Evolutionary conservation across 2,329 filamentous ascomycete species (phyloP).

Genomic region (Tolypocladium paradoxum): DNA sequence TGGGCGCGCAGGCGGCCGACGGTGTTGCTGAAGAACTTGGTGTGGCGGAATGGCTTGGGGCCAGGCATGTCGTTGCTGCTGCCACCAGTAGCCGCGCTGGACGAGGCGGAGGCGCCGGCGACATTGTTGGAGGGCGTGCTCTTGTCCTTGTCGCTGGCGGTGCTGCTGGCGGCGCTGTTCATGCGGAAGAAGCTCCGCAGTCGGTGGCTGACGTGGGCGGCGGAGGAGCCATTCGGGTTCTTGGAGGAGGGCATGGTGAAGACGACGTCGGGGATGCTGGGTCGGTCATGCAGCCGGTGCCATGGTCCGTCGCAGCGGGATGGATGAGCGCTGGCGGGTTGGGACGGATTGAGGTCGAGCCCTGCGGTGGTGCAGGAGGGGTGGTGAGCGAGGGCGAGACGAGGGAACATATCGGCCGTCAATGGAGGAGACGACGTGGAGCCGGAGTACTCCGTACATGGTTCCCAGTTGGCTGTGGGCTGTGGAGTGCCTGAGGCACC

Average conservation of each 20-base stretch:
- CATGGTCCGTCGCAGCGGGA: constrained; percentile 22
- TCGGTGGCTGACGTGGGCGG: constrained; percentile 55
- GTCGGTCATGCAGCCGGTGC: constrained; percentile 24
- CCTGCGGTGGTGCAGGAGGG: neutral
- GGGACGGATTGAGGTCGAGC: neutral
- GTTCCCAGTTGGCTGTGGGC: neutral
- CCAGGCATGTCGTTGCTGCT: constrained; percentile 6
- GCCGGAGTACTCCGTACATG: neutral
- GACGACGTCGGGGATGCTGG: constrained; percentile 1
- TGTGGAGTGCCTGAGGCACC: neutral
- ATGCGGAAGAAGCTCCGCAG: constrained; percentile 64
- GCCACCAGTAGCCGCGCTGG: neutral
- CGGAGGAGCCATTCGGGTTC: constrained; percentile 33
- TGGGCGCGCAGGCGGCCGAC: constrained; percentile 81
- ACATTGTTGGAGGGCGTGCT: constrained; percentile 45
- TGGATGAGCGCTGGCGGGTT: neutral
- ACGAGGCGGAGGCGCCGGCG: constrained; percentile 1
- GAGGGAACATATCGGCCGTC: neutral
- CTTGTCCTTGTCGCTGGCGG: constrained; percentile 37
- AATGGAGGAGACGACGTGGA: constrained; percentile 1
- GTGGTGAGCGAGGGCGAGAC: neutral
- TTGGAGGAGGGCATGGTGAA: constrained; percentile 42
- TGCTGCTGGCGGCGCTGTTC: constrained; percentile 34
- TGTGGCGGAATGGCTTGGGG: constrained; percentile 65
- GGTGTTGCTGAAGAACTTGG: constrained; percentile 75